Percentiles rank a stretch among this genome's conserved stretches.
These are phyloP conservation scores for Nemania serpens DNA, from an alignment of 2,329 filamentous ascomycete species.

Conservation along the genomic window DNA sequence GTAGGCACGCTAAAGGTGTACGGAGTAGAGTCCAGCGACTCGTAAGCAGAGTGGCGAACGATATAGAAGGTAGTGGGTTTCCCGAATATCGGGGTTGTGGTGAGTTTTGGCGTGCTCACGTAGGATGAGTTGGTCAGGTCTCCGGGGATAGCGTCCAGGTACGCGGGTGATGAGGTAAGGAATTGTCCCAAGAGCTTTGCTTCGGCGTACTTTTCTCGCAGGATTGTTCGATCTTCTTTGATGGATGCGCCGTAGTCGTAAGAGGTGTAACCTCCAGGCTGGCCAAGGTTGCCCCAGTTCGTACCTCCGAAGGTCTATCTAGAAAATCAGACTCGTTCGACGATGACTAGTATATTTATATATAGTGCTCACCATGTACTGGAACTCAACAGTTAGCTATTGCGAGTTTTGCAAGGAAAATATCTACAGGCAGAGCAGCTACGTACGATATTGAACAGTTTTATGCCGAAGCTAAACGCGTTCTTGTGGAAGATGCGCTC, in stretches of 20 bases:
- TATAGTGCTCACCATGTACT: constrained; percentile 48
- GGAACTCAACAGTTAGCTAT: constrained; percentile 48
- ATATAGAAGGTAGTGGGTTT: constrained; percentile 33
- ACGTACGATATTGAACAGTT: constrained; percentile 63
- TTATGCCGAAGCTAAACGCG: constrained; percentile 55
- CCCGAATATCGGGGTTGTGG: constrained; percentile 40
- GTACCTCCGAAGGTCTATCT: constrained; percentile 71
- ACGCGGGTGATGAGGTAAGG: constrained; percentile 71
- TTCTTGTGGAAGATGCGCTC: constrained; percentile 82
- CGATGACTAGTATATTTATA: neutral
- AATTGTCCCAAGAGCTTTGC: constrained; percentile 79
- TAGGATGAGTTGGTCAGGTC: constrained; percentile 45
- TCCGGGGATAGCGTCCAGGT: constrained; percentile 63
- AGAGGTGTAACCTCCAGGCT: constrained; percentile 66
- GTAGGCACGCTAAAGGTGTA: constrained; percentile 37
- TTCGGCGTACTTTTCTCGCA: constrained; percentile 78
- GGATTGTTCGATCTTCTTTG: constrained; percentile 69
- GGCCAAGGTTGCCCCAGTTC: constrained; percentile 81
- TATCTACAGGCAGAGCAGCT: neutral
- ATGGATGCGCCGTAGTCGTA: constrained; percentile 65
- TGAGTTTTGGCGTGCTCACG: constrained; percentile 50
- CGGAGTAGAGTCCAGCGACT: constrained; percentile 25
- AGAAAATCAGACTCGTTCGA: neutral
- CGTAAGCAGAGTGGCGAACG: constrained; percentile 31
- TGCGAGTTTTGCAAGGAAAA: neutral